These are phyloP conservation scores for Cladorrhinum samala DNA, from an alignment of 495 filamentous ascomycete genomes.

Conservation along the genomic window DNA sequence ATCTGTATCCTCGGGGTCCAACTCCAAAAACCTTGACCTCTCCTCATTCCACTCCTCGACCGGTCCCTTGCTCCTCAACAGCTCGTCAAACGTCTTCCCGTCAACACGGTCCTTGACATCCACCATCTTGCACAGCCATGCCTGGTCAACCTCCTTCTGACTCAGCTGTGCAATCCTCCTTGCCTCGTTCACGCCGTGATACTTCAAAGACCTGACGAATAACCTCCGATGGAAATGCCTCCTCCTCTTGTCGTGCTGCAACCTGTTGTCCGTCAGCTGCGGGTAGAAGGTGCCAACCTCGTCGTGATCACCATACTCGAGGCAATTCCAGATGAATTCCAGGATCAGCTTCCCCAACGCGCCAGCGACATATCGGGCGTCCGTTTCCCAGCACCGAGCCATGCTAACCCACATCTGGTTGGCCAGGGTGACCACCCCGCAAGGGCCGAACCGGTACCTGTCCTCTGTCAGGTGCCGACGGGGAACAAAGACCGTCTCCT, in stretches of 20 bases:
- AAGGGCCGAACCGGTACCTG: no score
- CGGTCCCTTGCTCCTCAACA: not conserved
- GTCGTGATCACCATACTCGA: not conserved
- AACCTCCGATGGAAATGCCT: not conserved
- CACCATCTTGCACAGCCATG: not conserved
- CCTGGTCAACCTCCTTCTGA: not conserved
- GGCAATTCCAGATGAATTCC: not conserved
- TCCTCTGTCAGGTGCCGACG: no score
- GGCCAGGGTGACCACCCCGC: no score
- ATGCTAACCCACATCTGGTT: no score
- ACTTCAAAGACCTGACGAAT: not conserved
- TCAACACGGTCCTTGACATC: not conserved
- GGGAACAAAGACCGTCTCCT: no score
- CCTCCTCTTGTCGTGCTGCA: not conserved
- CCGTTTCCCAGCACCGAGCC: no score
- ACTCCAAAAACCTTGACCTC: not conserved
- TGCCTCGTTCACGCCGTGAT: not conserved
- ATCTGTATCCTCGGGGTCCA: no score
- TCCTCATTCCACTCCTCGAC: not conserved
- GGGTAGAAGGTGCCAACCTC: not conserved
- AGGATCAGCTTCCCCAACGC: no score
- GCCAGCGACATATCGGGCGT: no score
- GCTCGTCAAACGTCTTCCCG: not conserved
- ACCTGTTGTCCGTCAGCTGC: not conserved
- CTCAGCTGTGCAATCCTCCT: not conserved